Conservation (phyloP, 169 alveolate genomes). For the Plasmodium adleri region DNA sequence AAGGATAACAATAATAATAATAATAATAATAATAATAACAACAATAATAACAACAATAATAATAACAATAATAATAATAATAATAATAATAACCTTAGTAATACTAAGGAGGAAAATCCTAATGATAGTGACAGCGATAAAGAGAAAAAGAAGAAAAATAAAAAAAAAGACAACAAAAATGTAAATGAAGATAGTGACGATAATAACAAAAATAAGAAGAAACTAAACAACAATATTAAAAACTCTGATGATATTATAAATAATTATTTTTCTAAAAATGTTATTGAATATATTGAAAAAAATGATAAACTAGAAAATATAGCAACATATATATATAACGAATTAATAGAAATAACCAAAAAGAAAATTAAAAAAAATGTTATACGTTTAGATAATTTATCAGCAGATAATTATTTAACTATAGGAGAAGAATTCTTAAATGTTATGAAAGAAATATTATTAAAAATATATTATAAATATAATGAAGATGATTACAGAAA, state of each 20-base stretch:
- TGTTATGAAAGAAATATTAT: conserved; percentile 31
- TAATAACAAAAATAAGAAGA: neutral
- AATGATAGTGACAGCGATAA: neutral
- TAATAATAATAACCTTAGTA: neutral
- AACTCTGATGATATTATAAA: conserved; percentile 26
- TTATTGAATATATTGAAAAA: conserved; percentile 46
- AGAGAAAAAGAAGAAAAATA: neutral
- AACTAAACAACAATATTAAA: neutral
- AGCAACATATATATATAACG: conserved; percentile 34
- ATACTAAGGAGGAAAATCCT: neutral
- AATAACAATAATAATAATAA: neutral
- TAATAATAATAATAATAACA: neutral
- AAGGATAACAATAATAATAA: neutral
- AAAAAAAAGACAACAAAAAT: neutral
- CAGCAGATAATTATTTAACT: conserved; percentile 8
- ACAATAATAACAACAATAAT: neutral
- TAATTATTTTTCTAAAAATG: conserved; percentile 40
- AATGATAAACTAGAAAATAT: conserved; percentile 35
- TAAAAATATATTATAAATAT: conserved; percentile 18
- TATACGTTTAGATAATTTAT: conserved; percentile 24
- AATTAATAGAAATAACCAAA: conserved; percentile 61
- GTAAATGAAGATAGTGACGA: neutral
- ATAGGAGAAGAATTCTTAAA: conserved; percentile 66
- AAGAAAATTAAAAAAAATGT: conserved; percentile 57
- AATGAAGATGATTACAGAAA: conserved; percentile 7